A percentile compares a stretch with the other conserved stretches of the same genome.
phyloP scores from a whole-genome alignment of 2,329 filamentous ascomycete genomes.

The Paradendryphiella salina region DNA sequence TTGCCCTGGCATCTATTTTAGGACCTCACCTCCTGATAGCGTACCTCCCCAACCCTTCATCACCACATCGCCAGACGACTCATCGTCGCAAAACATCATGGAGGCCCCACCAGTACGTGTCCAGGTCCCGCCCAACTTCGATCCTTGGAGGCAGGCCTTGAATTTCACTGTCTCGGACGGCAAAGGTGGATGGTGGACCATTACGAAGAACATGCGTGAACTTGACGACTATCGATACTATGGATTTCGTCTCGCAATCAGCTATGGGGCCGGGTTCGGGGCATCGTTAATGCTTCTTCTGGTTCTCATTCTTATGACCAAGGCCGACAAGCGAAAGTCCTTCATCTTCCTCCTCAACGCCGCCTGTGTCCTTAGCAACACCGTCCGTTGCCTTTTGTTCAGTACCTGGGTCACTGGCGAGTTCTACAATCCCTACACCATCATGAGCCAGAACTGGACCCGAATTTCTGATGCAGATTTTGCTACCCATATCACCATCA shows the following conservation, averaged over 20 bases:
- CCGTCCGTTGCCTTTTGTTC: slow-evolving; percentile 62
- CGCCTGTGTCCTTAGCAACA: slow-evolving; percentile 62
- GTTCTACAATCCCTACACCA: slow-evolving; percentile 64
- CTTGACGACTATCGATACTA: slow-evolving; percentile 55
- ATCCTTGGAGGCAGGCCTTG: slow-evolving; percentile 58
- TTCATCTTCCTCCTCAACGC: slow-evolving; percentile 68
- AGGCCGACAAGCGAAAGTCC: slow-evolving; percentile 65
- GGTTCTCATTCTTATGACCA: slow-evolving; percentile 69
- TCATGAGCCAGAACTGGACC: slow-evolving; percentile 60
- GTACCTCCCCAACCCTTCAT: not conserved
- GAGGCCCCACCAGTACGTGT: slow-evolving; percentile 1
- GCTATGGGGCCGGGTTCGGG: slow-evolving; percentile 72
- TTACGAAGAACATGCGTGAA: slow-evolving; percentile 49
- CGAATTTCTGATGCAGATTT: slow-evolving; percentile 52
- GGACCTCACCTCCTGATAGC: not conserved
- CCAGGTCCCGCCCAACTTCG: slow-evolving; percentile 43
- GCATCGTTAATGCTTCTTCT: slow-evolving; percentile 67
- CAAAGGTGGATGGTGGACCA: slow-evolving; percentile 16
- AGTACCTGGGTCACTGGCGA: slow-evolving; percentile 63
- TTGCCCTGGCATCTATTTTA: not conserved
- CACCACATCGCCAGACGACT: not conserved
- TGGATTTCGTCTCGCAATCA: slow-evolving; percentile 58
- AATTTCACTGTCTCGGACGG: slow-evolving; percentile 54
- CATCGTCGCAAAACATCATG: slow-evolving; percentile 13
- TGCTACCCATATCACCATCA: slow-evolving; percentile 53